Percentiles rank a stretch among this genome's conserved stretches.
phyloP scores from a whole-genome alignment of 371 early-diverging fungal species.

The Actinomucor elegans region DNA sequence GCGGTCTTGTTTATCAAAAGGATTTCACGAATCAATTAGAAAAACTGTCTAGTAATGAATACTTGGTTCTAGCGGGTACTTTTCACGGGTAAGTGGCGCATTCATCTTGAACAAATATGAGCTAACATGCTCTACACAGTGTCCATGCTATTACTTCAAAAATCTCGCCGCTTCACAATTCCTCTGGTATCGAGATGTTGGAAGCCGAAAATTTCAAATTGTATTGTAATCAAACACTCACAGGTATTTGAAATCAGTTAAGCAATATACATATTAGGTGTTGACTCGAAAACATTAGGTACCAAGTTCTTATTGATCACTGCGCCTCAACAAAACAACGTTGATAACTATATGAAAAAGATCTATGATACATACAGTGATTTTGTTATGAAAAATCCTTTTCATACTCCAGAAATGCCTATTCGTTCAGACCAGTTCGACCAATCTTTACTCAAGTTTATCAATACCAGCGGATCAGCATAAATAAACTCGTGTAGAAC shows the following conservation, averaged over 20 bases:
- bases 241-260: slow-evolving; percentile 58
- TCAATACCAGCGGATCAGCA: slow-evolving; percentile 31
- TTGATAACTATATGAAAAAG: slow-evolving; percentile 71
- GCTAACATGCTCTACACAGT: slow-evolving; percentile 35
- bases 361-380: slow-evolving; percentile 93
- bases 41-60: slow-evolving; percentile 91
- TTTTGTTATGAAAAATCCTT: slow-evolving; percentile 98
- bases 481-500: too few relatives aligned
- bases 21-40: slow-evolving; percentile 83
- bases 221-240: slow-evolving; percentile 91
- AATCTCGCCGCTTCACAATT: slow-evolving; percentile 84
- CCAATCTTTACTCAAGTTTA: slow-evolving; percentile 70
- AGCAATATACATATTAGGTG: too few relatives aligned
- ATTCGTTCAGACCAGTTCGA: slow-evolving; percentile 97
- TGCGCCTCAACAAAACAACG: slow-evolving; percentile 71
- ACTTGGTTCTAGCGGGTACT: slow-evolving; percentile 94
- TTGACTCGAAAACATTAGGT: slow-evolving; percentile 50
- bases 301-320: slow-evolving; percentile 91
- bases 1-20: slow-evolving; percentile 92
- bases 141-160: slow-evolving; percentile 96
- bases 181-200: slow-evolving; percentile 87
- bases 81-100: slow-evolving; percentile 79
- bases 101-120: neutral
- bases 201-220: slow-evolving; percentile 90
- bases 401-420: slow-evolving; percentile 99